These are phyloP conservation scores for Nemophila menziesii DNA, from an alignment of 257 asterid genomes.

Conservation along the genomic window DNA sequence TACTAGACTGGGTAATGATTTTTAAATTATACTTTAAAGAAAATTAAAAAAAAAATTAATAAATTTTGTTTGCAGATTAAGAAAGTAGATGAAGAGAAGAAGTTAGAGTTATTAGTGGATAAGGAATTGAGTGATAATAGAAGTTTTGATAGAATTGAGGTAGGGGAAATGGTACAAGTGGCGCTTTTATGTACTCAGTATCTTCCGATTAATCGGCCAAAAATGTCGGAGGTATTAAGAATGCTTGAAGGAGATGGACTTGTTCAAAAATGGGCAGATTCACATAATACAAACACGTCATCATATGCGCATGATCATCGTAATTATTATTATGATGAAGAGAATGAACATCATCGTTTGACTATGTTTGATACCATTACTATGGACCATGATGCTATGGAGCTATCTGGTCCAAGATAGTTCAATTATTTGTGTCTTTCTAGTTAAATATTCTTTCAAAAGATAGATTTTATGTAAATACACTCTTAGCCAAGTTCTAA, in stretches of 20 bases:
- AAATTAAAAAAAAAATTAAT: neutral
- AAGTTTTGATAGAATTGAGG: slow-evolving; percentile 68
- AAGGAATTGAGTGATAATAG: slow-evolving; percentile 49
- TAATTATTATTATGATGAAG: slow-evolving; percentile 26
- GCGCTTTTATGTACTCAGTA: slow-evolving; percentile 85
- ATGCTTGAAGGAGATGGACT: slow-evolving; percentile 97
- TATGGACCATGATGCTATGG: slow-evolving; percentile 93
- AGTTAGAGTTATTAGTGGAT: slow-evolving; percentile 53
- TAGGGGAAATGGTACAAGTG: slow-evolving; percentile 92
- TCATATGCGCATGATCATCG: slow-evolving; percentile 12
- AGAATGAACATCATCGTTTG: slow-evolving; percentile 37
- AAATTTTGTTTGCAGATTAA: slow-evolving; percentile 54
- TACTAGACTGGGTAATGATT: slow-evolving; percentile 72
- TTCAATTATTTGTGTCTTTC: neutral
- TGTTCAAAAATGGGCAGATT: slow-evolving; percentile 95
- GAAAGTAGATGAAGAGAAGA: slow-evolving; percentile 64
- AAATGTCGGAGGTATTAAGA: slow-evolving; percentile 80
- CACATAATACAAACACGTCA: slow-evolving; percentile 33
- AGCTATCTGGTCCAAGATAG: slow-evolving; percentile 93
- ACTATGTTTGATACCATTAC: slow-evolving; percentile 54
- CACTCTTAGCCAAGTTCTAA: neutral
- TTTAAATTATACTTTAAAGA: neutral
- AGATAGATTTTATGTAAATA: neutral
- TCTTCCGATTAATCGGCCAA: slow-evolving; percentile 75
- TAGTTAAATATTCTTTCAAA: neutral